A percentile compares a stretch with the other conserved stretches of the same genome.
These are phyloP conservation scores for Colletotrichum australisinense DNA, from an alignment of 2,329 filamentous ascomycete genomes.

Conservation along the genomic window DNA sequence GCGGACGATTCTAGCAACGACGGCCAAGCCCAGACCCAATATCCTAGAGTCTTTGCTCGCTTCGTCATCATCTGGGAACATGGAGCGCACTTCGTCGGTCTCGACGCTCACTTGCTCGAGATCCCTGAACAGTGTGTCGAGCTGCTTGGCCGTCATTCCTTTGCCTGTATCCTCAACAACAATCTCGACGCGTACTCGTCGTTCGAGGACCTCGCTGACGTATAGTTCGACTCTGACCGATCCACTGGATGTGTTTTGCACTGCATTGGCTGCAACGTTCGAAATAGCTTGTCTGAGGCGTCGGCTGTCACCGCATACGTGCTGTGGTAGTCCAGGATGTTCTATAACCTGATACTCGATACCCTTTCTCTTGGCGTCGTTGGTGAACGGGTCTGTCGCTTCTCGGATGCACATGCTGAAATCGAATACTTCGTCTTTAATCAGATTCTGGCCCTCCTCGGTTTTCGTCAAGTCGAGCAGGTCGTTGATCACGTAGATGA, in stretches of 20 bases:
- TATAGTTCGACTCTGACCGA: slow-evolving; percentile 78
- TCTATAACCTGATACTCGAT: slow-evolving; percentile 77
- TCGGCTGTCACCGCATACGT: slow-evolving; percentile 82
- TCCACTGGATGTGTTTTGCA: slow-evolving; percentile 79
- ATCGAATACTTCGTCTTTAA: slow-evolving; percentile 86
- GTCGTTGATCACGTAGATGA: slow-evolving; percentile 96
- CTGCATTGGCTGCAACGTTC: slow-evolving; percentile 86
- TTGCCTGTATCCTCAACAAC: slow-evolving; percentile 80
- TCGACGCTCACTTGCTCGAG: slow-evolving; percentile 68
- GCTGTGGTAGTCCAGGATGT: slow-evolving; percentile 75
- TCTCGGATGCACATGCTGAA: slow-evolving; percentile 78
- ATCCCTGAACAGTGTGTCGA: slow-evolving; percentile 69
- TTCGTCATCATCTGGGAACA: slow-evolving; percentile 40
- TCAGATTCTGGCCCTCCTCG: slow-evolving; percentile 81
- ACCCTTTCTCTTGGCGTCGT: slow-evolving; percentile 80
- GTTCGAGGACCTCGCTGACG: slow-evolving; percentile 63
- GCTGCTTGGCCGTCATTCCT: slow-evolving; percentile 74
- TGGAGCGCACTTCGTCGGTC: slow-evolving; percentile 42
- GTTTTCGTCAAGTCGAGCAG: slow-evolving; percentile 89
- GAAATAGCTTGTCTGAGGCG: slow-evolving; percentile 85
- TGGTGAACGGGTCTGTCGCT: slow-evolving; percentile 78
- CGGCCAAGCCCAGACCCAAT: slow-evolving; percentile 84
- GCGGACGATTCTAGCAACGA: slow-evolving; percentile 87
- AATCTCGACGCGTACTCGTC: slow-evolving; percentile 77
- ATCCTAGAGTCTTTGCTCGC: slow-evolving; percentile 53